A percentile compares a stretch with the other conserved stretches of the same genome.
Conservation (phyloP, 2,329 filamentous ascomycete genomes). For the Penicillium expansum region DNA sequence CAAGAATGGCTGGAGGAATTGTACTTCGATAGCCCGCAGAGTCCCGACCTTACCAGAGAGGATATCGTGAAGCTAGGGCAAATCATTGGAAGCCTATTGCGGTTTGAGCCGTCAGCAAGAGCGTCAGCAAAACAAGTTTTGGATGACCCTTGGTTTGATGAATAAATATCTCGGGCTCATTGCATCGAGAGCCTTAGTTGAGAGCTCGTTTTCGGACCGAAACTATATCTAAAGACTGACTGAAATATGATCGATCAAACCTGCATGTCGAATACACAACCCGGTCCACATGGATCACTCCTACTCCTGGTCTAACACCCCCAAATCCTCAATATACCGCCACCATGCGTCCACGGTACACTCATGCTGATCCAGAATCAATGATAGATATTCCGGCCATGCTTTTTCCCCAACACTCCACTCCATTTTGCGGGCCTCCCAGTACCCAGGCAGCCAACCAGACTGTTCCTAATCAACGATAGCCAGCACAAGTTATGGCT, state of each 20-base stretch:
- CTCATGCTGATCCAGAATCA: neutral
- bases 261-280: too few relatives aligned
- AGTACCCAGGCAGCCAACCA: neutral
- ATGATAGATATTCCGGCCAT: neutral
- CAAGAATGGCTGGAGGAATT: slow-evolving; percentile 41
- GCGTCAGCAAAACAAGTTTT: slow-evolving; percentile 27
- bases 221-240: neutral
- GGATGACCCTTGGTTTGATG: slow-evolving; percentile 27
- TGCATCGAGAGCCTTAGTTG: neutral
- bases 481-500: neutral
- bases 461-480: neutral
- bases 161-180: neutral
- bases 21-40: slow-evolving; percentile 36
- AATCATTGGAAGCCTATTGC: slow-evolving; percentile 25
- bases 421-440: neutral
- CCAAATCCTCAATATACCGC: neutral
- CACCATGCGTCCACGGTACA: neutral
- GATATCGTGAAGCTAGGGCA: slow-evolving; percentile 25
- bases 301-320: neutral
- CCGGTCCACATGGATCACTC: neutral
- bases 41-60: slow-evolving; percentile 21
- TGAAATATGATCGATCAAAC: neutral
- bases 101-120: slow-evolving; percentile 28
- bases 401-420: neutral
- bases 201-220: neutral